Base-by-base conservation (phyloP, 2,329 filamentous ascomycete genomes). In the Claviceps arundinis region DNA sequence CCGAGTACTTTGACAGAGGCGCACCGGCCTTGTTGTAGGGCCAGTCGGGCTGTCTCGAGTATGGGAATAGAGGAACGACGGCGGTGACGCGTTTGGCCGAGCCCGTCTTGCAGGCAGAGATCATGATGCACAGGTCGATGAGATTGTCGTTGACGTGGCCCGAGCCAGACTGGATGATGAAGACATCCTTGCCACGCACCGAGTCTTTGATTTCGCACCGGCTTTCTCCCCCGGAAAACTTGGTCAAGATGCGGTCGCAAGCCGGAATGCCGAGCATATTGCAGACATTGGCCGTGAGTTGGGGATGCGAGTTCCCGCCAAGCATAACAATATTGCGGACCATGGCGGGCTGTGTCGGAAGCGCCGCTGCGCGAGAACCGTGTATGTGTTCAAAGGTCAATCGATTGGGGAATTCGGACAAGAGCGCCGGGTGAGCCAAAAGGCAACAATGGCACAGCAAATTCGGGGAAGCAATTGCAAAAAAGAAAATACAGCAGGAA, bases 111-210 rank as follows among this genome's bases (percentile, higher is more conserved):
- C 93, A 97, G 56, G 93, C 93, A n/a, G 89, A 95, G 61, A 97
- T 91, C 73, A 93, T 95, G 72, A 97, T 96, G 68, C 95, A 87
- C 48, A 97, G 82, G 66, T 98, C 93, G 73, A 98, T 86, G 58
- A 98, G 81, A 71, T 95, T 84, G 71, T 98, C 93, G 67, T 98
- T 98, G 71, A 96, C 88, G 62, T 86, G 87, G 57, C 89, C 89
- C 60, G 88, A 88, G 60, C 89, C 89, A 43, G 89, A 93, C 70
- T 97, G 91, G 63, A 98, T 89, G 66, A 97, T 96, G 73, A 94
- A 98, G 67, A 96, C 93, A 81, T 98, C 93, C 69, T 98, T 98
- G 61, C 88, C 93, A 61, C 93, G 86, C 50, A 98, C 93, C 14
- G 89, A 95, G 70, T 98, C 93, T 67, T 90, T 80, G 64, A 98